Evolutionary conservation across 1,284 basidiomycete species (phyloP), one percentile per base, ranked within the genome.

Genomic region (Leccinum solheimii): DNA sequence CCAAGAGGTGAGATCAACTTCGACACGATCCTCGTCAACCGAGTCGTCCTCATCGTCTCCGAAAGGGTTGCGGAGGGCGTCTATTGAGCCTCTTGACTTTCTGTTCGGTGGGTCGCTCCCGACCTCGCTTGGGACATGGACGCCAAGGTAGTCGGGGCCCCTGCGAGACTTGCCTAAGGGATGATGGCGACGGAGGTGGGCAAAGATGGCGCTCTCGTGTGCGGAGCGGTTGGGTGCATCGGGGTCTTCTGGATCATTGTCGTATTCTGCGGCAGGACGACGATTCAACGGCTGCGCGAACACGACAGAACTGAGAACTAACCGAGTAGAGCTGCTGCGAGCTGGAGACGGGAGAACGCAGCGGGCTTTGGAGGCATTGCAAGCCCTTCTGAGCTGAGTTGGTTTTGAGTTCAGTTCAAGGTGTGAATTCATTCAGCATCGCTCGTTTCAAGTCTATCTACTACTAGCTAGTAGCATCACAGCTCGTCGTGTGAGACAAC

Each of bases 1-100:
- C 91, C 92, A 93, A 21, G 91, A 92, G 3, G 88, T 81, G 56
- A 93, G 78, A 75, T 93, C 91, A 21, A 94, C 88, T 70, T 92
- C 90, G 54, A 89, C 64, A 16, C 81, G 84, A 5, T 76, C 77
- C 36, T 78, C 79, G n/a, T 77, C 78, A 6, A 77, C 77, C 7
- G 81, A 83, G 38, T 83, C 83, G 38, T 86, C 86, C 11, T 79
- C 77, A 3, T 80, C 79, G 43, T 78, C 77, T 43, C 82, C 83
- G 67, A 92, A 92, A 9, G 89, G 90, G 69, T 92, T 91, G 50
- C 81, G 81, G 54, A 92, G 78, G 40, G 81, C 80, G 69, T 86
- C 83, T 48, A 87, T 79, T 6, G 89, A 90, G 32, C 72, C 78
- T 65, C 80, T 73, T 26, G 81, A 78, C 60, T 69, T 79, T 62